phyloP scores from a whole-genome alignment of 345 rosid genomes.

The Rhizophora mangle region DNA sequence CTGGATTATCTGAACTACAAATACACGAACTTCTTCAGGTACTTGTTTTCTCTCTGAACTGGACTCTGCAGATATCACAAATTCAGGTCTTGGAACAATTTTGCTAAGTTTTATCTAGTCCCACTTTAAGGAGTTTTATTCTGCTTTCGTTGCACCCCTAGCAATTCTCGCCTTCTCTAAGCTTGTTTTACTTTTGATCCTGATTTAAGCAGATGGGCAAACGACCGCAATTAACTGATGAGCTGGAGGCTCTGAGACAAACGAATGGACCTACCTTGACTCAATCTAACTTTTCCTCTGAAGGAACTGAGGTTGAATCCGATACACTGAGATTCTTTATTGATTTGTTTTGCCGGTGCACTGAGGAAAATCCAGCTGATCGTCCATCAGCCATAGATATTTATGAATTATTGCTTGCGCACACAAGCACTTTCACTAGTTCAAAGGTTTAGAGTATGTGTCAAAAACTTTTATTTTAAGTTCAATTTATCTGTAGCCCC shows the following conservation, averaged over 20 bases:
- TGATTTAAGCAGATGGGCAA: conserved; percentile 53
- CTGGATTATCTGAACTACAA: conserved; percentile 46
- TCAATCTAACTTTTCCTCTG: conserved; percentile 29
- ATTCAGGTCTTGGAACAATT: not conserved
- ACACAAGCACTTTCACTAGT: conserved; percentile 20
- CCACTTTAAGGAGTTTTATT: not conserved
- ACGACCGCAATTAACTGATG: conserved; percentile 61
- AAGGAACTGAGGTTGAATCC: conserved; percentile 40
- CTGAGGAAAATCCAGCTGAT: conserved; percentile 58
- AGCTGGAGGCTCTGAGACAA: conserved; percentile 48
- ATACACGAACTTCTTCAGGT: conserved; percentile 82
- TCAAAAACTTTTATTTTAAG: conserved; percentile 14
- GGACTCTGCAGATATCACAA: not conserved
- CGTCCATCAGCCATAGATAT: conserved; percentile 66
- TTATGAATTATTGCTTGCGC: conserved; percentile 42
- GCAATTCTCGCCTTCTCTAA: conserved; percentile 3
- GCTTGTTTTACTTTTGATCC: not conserved
- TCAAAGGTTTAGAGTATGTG: conserved; percentile 14
- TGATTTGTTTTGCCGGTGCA: conserved; percentile 61
- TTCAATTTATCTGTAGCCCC: not conserved
- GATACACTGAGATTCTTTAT: conserved; percentile 63
- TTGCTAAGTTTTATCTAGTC: not conserved
- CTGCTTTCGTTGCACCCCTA: not conserved
- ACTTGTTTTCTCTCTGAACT: conserved; percentile 6
- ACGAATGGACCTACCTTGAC: conserved; percentile 26